These are phyloP conservation scores for Flaveria robusta DNA, from an alignment of 129 eudicot genomes.

Conservation along the genomic window DNA sequence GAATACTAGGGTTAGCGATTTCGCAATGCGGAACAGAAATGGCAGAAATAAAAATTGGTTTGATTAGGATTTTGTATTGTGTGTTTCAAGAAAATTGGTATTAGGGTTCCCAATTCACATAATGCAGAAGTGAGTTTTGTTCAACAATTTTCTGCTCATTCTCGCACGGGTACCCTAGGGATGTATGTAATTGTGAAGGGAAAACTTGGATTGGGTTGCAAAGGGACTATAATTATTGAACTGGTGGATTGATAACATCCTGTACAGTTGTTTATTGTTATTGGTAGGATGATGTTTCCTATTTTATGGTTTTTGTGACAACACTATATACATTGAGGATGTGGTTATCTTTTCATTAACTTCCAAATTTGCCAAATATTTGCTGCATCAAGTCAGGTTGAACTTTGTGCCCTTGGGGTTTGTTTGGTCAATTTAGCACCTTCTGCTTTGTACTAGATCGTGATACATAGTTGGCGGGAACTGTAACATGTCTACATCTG, in stretches of 20 bases:
- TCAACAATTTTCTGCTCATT: too few species aligned
- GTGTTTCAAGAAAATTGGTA: background rate
- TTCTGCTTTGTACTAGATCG: slow-evolving; percentile 8
- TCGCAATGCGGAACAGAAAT: background rate
- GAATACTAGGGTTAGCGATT: slow-evolving; percentile 23
- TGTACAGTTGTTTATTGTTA: background rate
- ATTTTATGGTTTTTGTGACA: background rate
- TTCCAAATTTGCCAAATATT: background rate
- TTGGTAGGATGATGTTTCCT: background rate
- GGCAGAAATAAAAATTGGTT: background rate
- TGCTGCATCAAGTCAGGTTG: background rate
- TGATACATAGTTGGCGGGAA: background rate
- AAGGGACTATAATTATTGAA: background rate
- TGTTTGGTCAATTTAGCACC: background rate
- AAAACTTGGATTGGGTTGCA: background rate
- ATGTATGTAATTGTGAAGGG: too few species aligned
- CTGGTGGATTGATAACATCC: background rate
- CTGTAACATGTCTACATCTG: background rate
- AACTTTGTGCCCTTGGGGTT: background rate
- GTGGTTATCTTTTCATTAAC: background rate
- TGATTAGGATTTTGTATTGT: background rate
- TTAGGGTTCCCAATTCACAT: slow-evolving; percentile 18
- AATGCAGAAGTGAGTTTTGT: background rate
- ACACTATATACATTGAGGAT: background rate
- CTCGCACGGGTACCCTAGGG: too few species aligned